Evolutionary conservation across 306 rosid species (phyloP).

Genomic region (Gastrolobium villosum): DNA sequence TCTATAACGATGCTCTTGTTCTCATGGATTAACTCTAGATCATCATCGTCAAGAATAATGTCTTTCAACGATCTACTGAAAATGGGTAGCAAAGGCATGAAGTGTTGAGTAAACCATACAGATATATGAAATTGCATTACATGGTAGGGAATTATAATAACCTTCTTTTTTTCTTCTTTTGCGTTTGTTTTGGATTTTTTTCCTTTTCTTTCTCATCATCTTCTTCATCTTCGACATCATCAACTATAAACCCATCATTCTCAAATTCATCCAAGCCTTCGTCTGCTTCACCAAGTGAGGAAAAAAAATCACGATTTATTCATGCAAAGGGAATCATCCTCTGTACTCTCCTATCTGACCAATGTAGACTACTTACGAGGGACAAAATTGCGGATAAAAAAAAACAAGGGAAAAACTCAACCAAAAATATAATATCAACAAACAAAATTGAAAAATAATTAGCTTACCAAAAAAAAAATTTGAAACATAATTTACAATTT

Average conservation of each 20-base stretch:
- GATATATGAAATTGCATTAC: conserved; percentile 38
- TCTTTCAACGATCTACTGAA: conserved; percentile 48
- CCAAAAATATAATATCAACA: not conserved
- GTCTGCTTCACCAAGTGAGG: conserved; percentile 42
- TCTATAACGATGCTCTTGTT: conserved; percentile 40
- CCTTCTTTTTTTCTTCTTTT: conserved; percentile 52
- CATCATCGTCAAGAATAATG: conserved; percentile 57
- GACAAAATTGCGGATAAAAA: not conserved
- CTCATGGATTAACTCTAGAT: conserved; percentile 61
- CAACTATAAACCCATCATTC: conserved; percentile 56
- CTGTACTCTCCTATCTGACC: not conserved
- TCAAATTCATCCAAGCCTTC: conserved; percentile 57
- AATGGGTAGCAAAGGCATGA: conserved; percentile 21
- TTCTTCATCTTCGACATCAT: conserved; percentile 41
- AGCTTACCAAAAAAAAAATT: no score
- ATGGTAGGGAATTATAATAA: not conserved
- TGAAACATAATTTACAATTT: not conserved
- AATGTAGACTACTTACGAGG: no score
- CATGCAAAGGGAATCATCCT: conserved; percentile 18
- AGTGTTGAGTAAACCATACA: conserved; percentile 2
- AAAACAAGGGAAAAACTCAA: not conserved
- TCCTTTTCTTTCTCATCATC: conserved; percentile 29
- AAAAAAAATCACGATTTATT: conserved; percentile 10
- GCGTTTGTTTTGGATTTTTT: conserved; percentile 27
- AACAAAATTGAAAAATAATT: not conserved